Evolutionary conservation across 129 eudicot genomes (phyloP), one percentile per base, ranked within the genome.

Genomic region (Smallanthus sonchifolius): DNA sequence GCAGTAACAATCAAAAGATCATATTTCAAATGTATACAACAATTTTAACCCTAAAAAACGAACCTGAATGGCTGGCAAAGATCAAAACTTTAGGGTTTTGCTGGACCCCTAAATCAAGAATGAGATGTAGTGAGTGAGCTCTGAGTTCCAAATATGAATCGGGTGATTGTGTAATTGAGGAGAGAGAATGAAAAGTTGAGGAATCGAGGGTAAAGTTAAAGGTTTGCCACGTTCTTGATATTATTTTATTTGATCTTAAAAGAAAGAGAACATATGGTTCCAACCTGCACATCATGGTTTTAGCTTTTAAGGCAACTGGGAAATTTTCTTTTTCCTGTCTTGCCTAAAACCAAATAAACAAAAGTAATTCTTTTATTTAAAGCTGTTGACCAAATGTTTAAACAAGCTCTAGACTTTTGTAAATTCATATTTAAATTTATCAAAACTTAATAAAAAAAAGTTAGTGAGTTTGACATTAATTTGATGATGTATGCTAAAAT

Each of bases 221-320:
- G 88, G 85, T 76, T 81, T 83, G 75, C 75, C 73, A 82, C 68
- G 87, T 90, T 81, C 85, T 87, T 70, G 52, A 81, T 87, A 81
- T 76, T 75, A 78, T 81, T 79, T 56, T 68, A 72, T 70, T 24
- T 14, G 55, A 28, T 67, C 40, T 69, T 36, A n/a, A 17, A 49
- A 78, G 72, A 56, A 40, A 72, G 76, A 72, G 65, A 80, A 71
- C 60, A 56, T 60, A 76, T 77, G 90, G 84, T 73, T 82, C 84
- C 87, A 81, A 77, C 84, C 89, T 86, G 89, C 79, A 87, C 47
- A 82, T 82, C 88, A 81, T 86, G 85, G 84, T 78, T 77, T 51
- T 75, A 76, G 67, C 67, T 57, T 77, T 77, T 57, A 43, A 42
- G 81, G 81, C 76, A 59, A 45, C 65, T 69, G 34, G 19, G 36